Conservation (phyloP, 1,284 basidiomycete genomes). For the Coniferiporia sulphurascens region DNA sequence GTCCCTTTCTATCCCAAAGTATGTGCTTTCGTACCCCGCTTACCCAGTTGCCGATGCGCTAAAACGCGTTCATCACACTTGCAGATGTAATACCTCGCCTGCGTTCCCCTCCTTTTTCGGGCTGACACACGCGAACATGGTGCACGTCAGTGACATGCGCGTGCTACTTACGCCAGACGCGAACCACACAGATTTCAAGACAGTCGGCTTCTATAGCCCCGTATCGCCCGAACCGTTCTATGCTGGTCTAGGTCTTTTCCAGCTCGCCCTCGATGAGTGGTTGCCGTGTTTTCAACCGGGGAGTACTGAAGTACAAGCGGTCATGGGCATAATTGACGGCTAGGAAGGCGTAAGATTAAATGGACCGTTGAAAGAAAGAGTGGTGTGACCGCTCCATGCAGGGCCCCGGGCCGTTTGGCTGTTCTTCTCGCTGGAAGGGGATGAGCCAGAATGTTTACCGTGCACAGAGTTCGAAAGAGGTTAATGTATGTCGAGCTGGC, state of each 20-base stretch:
- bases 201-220: constrained; percentile 46
- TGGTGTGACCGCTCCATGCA: too few species aligned
- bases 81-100: constrained; percentile 36
- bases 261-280: constrained; percentile 44
- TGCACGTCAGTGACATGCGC: constrained; percentile 45
- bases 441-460: too few species aligned
- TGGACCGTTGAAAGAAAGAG: too few species aligned
- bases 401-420: too few species aligned
- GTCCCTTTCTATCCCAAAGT: constrained; percentile 36
- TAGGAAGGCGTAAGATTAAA: too few species aligned
- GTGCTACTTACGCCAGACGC: constrained; percentile 41
- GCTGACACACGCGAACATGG: constrained; percentile 41
- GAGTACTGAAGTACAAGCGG: too few species aligned
- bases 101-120: constrained; percentile 39
- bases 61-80: background rate
- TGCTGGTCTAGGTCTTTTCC: constrained; percentile 40
- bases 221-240: constrained; percentile 42
- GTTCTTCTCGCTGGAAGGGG: too few species aligned
- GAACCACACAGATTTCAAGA: constrained; percentile 45
- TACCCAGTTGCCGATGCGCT: background rate
- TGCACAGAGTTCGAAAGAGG: too few species aligned
- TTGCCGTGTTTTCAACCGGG: constrained; percentile 36
- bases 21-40: constrained; percentile 15
- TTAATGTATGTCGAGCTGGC: too few species aligned
- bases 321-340: too few species aligned